Evolutionary conservation across 495 filamentous ascomycete species (phyloP).

Genomic region (Melanomma pulvis-pyrius): DNA sequence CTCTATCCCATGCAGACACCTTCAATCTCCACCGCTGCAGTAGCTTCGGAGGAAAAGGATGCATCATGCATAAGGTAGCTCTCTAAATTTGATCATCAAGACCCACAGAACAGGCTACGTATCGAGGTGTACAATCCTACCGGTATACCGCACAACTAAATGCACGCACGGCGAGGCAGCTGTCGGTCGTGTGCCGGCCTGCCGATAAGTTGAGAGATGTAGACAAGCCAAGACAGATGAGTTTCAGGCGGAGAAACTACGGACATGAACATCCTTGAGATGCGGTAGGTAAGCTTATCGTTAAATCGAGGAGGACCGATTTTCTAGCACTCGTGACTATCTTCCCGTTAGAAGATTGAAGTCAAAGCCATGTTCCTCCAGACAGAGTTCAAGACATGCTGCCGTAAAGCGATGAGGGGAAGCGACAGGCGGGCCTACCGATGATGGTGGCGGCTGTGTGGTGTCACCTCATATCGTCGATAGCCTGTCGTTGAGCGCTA

Average conservation of each 20-base stretch:
- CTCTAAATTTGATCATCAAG: conserved; percentile 2
- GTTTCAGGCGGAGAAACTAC: not conserved
- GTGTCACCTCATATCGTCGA: not conserved
- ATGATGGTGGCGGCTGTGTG: not conserved
- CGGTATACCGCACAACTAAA: not conserved
- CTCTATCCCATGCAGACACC: not conserved
- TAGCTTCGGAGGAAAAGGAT: conserved; percentile 13
- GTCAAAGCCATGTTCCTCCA: not conserved
- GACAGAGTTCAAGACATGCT: not conserved
- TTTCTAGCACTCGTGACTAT: not conserved
- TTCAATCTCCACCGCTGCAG: conserved; percentile 5
- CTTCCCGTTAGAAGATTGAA: not conserved
- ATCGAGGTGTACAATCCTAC: not conserved
- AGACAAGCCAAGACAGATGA: not conserved
- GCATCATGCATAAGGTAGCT: not conserved
- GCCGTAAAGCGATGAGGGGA: not conserved
- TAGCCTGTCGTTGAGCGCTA: not conserved
- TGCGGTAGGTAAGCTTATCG: not conserved
- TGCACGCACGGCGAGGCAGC: not conserved
- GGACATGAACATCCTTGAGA: not conserved
- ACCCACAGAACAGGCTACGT: not conserved
- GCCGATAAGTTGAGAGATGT: not conserved
- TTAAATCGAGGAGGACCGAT: not conserved
- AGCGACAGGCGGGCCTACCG: not conserved
- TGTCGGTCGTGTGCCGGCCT: not conserved